Evolutionary conservation across 129 eudicot species (phyloP).

Genomic region (Saposhnikovia divaricata): DNA sequence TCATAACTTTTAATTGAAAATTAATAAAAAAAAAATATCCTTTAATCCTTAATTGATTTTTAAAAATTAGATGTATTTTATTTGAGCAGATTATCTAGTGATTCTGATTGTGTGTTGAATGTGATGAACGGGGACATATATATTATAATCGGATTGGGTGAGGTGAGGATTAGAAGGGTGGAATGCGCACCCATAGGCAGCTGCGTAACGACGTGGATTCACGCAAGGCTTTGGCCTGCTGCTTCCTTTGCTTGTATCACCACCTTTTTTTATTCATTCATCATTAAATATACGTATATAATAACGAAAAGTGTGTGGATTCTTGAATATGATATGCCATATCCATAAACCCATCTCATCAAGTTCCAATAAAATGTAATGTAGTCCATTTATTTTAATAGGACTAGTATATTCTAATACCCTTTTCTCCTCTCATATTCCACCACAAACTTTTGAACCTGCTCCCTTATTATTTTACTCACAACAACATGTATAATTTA

Average conservation of each 20-base stretch:
- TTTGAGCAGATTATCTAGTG: no score
- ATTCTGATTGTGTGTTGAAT: no score
- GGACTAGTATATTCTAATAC: neutral
- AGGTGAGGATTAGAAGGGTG: conserved; percentile 27
- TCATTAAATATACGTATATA: neutral
- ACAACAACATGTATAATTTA: neutral
- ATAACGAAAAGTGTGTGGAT: neutral
- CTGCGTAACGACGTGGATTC: conserved; percentile 68
- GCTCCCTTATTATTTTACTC: neutral
- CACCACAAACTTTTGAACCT: conserved; percentile 4
- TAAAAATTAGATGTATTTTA: no score
- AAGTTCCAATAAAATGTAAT: conserved; percentile 1
- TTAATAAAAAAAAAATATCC: no score
- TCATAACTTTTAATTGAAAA: no score
- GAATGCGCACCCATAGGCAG: conserved; percentile 57
- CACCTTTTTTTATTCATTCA: conserved; percentile 14
- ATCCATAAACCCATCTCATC: conserved; percentile 6
- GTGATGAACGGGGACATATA: no score
- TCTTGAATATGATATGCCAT: conserved; percentile 1
- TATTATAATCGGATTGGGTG: neutral
- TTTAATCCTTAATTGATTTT: no score
- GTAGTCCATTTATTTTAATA: neutral
- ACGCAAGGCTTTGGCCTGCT: conserved; percentile 20
- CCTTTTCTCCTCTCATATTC: neutral
- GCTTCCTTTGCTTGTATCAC: conserved; percentile 59